phyloP scores from a whole-genome alignment of 495 filamentous ascomycete genomes.

The Neurospora terricola region DNA sequence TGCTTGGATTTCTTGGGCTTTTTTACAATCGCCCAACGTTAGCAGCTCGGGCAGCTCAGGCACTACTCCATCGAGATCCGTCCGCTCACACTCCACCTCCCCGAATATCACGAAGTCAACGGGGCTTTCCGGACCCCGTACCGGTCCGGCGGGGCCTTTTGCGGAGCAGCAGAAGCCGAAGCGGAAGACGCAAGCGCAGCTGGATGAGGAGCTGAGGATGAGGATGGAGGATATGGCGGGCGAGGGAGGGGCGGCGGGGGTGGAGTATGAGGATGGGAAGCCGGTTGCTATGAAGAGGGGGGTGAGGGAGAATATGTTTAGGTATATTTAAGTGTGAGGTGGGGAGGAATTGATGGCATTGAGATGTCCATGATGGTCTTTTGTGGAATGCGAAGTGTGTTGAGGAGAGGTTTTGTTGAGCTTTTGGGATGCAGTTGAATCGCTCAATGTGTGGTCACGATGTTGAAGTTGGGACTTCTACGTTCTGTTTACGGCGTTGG shows the following conservation, averaged over 20 bases:
- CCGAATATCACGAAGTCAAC: neutral
- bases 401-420: too few species aligned
- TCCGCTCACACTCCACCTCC: neutral
- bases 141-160: neutral
- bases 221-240: slow-evolving; percentile 62
- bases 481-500: too few species aligned
- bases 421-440: too few species aligned
- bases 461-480: too few species aligned
- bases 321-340: slow-evolving; percentile 19
- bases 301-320: slow-evolving; percentile 72
- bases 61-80: neutral
- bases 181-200: slow-evolving; percentile 42
- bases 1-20: neutral
- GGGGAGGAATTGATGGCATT: too few species aligned
- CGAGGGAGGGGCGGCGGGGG: slow-evolving; percentile 65
- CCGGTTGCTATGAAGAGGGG: slow-evolving; percentile 67
- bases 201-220: slow-evolving; percentile 57
- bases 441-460: too few species aligned
- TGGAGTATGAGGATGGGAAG: slow-evolving; percentile 71
- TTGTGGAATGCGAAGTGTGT: too few species aligned
- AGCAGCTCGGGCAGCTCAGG: neutral
- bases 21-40: neutral
- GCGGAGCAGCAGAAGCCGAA: slow-evolving; percentile 3
- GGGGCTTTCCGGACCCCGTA: neutral
- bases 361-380: too few species aligned